Percentiles rank a stretch among this genome's conserved stretches.
These are phyloP conservation scores for Populus hybrid DNA, from an alignment of 441 rosid species.

Conservation along the genomic window DNA sequence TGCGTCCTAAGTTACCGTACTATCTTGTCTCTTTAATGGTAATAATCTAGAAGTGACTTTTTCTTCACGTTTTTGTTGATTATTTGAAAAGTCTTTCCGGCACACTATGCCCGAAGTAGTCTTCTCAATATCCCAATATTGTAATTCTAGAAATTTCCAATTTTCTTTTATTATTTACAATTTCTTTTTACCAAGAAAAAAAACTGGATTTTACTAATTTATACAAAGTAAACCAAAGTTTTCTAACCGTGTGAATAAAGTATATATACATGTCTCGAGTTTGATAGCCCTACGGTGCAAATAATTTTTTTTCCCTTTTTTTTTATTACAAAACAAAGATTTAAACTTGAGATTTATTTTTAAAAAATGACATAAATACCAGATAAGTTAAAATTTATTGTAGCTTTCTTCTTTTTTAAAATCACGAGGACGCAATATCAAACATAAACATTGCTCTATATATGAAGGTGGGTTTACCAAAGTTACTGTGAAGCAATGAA, in stretches of 20 bases:
- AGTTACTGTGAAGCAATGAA: constrained; percentile 63
- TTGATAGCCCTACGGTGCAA: too few species aligned
- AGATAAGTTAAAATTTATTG: background rate
- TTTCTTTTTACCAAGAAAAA: too few species aligned
- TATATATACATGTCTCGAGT: too few species aligned
- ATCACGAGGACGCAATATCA: background rate
- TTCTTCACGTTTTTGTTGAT: background rate
- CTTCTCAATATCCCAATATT: background rate
- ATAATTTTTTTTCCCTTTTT: too few species aligned
- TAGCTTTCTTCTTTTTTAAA: background rate
- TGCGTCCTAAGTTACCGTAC: background rate
- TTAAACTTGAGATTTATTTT: too few species aligned
- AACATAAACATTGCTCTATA: background rate
- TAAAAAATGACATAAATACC: background rate
- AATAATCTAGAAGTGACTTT: background rate
- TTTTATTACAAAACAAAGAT: too few species aligned
- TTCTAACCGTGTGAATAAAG: too few species aligned
- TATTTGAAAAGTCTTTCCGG: background rate
- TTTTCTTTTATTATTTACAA: background rate
- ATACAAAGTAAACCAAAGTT: too few species aligned
- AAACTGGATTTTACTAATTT: too few species aligned
- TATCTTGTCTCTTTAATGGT: background rate
- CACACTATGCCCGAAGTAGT: background rate
- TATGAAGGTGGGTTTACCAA: constrained; percentile 49
- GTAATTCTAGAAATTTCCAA: background rate